Conservation (phyloP, 305 asterid species). For the Fraxinus floribunda region DNA sequence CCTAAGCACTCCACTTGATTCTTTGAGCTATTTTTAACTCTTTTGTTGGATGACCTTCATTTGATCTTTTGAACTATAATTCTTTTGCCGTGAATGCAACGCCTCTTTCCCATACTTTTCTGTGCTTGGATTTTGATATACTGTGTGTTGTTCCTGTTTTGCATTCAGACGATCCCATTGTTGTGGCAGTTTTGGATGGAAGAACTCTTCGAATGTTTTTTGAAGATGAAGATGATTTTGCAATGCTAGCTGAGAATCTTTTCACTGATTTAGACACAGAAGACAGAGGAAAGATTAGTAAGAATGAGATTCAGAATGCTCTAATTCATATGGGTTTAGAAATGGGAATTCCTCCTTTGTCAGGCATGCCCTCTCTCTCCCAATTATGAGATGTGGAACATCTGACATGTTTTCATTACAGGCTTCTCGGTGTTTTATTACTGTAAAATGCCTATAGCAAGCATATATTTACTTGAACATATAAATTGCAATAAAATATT, state of each 20-base stretch:
- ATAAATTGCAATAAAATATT: background rate
- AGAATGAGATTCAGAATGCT: conserved; percentile 48
- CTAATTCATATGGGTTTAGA: conserved; percentile 53
- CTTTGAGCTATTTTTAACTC: background rate
- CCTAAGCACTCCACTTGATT: conserved; percentile 5
- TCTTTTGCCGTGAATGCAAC: background rate
- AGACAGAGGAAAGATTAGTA: conserved; percentile 54
- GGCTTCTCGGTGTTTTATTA: background rate
- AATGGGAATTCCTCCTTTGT: conserved; percentile 57
- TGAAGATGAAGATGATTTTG: conserved; percentile 73
- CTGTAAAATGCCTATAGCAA: background rate
- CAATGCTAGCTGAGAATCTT: conserved; percentile 63
- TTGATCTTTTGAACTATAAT: background rate
- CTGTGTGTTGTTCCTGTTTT: conserved; percentile 17
- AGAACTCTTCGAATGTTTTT: conserved; percentile 36
- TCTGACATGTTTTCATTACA: background rate
- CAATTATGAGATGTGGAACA: background rate
- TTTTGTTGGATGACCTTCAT: background rate
- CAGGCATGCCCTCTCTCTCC: conserved; percentile 36
- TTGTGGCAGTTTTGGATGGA: conserved; percentile 49
- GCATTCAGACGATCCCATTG: conserved; percentile 49
- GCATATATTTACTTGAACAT: background rate
- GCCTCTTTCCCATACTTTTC: background rate
- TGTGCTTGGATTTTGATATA: background rate
- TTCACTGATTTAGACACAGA: conserved; percentile 59